Evolutionary conservation across 371 early-diverging fungal species (phyloP), one percentile per base, ranked within the genome.

Genomic region (Haplosporangium sp.): DNA sequence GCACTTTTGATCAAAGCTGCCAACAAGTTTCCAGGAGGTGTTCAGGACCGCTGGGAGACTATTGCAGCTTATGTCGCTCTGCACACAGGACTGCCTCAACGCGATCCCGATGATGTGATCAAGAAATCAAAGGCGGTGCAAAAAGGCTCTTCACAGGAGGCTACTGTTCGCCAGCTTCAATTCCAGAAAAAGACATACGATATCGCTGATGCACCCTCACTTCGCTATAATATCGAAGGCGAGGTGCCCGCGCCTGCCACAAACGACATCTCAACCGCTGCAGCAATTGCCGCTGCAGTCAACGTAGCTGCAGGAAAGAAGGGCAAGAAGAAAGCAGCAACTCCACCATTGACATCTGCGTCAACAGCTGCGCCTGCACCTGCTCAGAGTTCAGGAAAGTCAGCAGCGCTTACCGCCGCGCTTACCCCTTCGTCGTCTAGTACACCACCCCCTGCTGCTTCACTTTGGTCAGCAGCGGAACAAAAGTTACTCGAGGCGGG

Each of bases 1-100:
- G 72, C 84, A 7, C 45, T 86, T 13, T 72, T 90, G 18, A 86
- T 89, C 55, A 87, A 88, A 55, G 90, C 88, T 6, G 82, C 81
- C 48, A 90, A 90, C 66, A 87, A 85, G 67, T 89, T 88, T 58
- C 90, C 90, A 0, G 89, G 90, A 12, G 90, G 90, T 14, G 86
- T 89, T 20, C 62, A 67, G 16, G 60, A 83, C 21, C 81, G 90
- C n/a, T 90, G 90, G 90, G 86, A 89, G 7, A 87, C 82, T 1
- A 89, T 90, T 52, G 84, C 86, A 40, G 82, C 85, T 13, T 89
- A 83, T 62, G 72, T 90, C 5, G 76, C 85, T 2, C 55, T 82
- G 9, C 90, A 90, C 29, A 73, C 85, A 40, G 82, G 83, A 4
- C 67, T 80, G 20, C 73, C 84, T 6, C 67, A 71, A 20, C 82